A percentile compares a stretch with the other conserved stretches of the same genome.
These are phyloP conservation scores for Blepharisma japonicum DNA, from an alignment of 73 alveolate species.

Conservation along the genomic window DNA sequence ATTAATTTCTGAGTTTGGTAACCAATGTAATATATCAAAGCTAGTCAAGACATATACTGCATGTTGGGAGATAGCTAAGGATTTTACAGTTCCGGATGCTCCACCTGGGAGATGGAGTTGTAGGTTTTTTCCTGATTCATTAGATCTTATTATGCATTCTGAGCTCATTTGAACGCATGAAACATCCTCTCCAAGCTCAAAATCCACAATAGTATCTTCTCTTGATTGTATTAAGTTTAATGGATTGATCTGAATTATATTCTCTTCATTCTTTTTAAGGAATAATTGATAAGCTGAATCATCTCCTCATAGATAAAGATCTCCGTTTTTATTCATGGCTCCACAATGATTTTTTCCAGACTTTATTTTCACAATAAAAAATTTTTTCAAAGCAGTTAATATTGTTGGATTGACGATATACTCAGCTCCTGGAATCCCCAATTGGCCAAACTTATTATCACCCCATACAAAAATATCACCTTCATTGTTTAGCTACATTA, in stretches of 20 bases:
- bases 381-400: not conserved
- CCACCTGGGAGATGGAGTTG: not conserved
- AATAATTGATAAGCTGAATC: not conserved
- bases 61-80: not conserved
- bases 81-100: not conserved
- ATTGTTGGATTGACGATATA: not conserved
- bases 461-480: slow-evolving; percentile 17
- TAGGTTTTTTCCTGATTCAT: not conserved
- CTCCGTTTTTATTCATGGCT: not conserved
- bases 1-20: not conserved
- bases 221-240: not conserved
- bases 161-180: not conserved
- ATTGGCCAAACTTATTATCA: not conserved
- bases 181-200: not conserved
- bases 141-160: not conserved
- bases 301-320: slow-evolving; percentile 3
- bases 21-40: not conserved
- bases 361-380: not conserved
- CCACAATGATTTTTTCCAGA: slow-evolving; percentile 13
- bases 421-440: not conserved
- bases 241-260: not conserved
- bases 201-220: not conserved
- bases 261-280: not conserved
- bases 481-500: slow-evolving; percentile 1
- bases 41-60: not conserved